Conservation (phyloP, 2,329 filamentous ascomycete species). For the Thermoascus crustaceus region DNA sequence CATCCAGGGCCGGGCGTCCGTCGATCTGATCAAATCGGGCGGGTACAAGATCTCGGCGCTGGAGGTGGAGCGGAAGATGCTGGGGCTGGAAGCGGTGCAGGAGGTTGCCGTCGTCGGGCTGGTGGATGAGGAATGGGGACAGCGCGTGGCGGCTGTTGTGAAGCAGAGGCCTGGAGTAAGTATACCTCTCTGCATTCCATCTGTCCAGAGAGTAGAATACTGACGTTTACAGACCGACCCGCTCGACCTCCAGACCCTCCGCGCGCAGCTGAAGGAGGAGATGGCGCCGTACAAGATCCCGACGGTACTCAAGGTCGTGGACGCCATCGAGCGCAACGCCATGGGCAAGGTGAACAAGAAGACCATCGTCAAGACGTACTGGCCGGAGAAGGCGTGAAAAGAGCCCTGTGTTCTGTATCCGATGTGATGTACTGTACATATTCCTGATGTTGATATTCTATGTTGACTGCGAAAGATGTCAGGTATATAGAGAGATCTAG, state of each 20-base stretch:
- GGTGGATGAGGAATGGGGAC: slow-evolving; percentile 47
- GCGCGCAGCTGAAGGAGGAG: slow-evolving; percentile 51
- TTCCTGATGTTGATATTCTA: too few species aligned
- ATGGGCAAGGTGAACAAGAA: slow-evolving; percentile 72
- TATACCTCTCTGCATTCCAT: slow-evolving; percentile 2
- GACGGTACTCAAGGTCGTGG: slow-evolving; percentile 73
- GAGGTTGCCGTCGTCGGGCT: slow-evolving; percentile 49
- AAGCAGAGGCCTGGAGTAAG: slow-evolving; percentile 31
- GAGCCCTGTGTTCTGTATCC: not conserved
- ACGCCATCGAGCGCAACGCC: slow-evolving; percentile 74
- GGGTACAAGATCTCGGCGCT: slow-evolving; percentile 50
- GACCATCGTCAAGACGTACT: slow-evolving; percentile 31
- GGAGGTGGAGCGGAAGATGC: slow-evolving; percentile 47
- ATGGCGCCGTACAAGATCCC: slow-evolving; percentile 90
- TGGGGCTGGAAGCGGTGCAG: slow-evolving; percentile 40
- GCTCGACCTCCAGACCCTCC: slow-evolving; percentile 22
- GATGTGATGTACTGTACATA: not conserved
- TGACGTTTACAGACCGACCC: slow-evolving; percentile 9
- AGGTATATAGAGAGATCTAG: too few species aligned
- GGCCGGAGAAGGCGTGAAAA: slow-evolving; percentile 11
- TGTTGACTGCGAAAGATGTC: too few species aligned
- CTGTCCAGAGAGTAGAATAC: not conserved
- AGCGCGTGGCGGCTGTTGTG: slow-evolving; percentile 48
- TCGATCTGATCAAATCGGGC: slow-evolving; percentile 49
- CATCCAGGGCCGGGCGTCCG: slow-evolving; percentile 45